Evolutionary conservation across 805 yeast genomes (phyloP), one percentile per base, ranked within the genome.

Genomic region (Kluyveromyces siamensis): DNA sequence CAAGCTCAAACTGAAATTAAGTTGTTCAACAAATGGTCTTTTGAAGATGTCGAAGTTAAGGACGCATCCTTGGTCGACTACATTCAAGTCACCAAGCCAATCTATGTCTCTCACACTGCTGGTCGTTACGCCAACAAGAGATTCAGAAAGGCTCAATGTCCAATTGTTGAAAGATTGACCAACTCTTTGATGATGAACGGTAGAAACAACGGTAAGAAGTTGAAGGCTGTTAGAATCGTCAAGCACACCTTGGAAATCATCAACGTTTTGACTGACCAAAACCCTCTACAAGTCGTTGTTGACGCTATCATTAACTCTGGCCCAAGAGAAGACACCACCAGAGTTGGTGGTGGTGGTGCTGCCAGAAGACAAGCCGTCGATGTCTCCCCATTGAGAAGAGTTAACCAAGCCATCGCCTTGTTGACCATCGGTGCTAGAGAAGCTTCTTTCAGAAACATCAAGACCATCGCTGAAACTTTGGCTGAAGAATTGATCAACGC

Each of bases 281-380:
- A 93, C 96, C 99, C 99, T 72, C 75, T 93, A 76, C 99, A 93
- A 82, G 96, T 93, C 71, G 80, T 93, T 70, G 97, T 93, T 75
- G 99, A 93, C 68, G 99, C 99, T 69, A 84, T 93, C 72, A 89
- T 88, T 81, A 95, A 95, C 96, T 87, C 97, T 64, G 99, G 99
- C 77, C 96, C 99, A 77, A 89, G 99, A 84, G 99, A 93, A 84
- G 99, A 93, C 79, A 88, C 98, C 72, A 93, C 99, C 83, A 90
- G 99, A 87, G 91, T 95, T 68, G 99, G 99, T 80, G 90, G 97
- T 72, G 90, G 97, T 71, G 99, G 99, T 87, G 87, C 98, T 72
- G 99, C 95, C 69, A 93, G 99, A 87, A 89, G 99, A 85, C 99
- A 95, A 81, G 99, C 99, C 65, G 99, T 93, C 73, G 99, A 93